Base-by-base conservation (phyloP, 352 stramenopile species). In the Plasmopara viticola region DNA sequence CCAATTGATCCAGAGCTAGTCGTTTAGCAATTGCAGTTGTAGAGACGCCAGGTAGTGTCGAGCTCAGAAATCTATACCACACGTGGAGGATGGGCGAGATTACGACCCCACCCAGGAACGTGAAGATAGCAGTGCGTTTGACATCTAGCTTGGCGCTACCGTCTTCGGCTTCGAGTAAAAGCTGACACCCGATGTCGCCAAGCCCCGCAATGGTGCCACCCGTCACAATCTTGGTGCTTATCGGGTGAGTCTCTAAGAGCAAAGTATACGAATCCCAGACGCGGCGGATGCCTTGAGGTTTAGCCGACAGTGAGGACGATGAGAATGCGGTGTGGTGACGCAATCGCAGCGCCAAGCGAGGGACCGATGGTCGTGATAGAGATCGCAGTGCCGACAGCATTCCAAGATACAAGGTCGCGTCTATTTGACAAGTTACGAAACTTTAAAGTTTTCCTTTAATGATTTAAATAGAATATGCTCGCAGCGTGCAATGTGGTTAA, bases 11-110 rank as follows among this genome's bases (percentile, higher is more conserved):
- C 43, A 91, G 46, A 34, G 68, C 74, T 34, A 93, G 62, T 8
- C 82, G 82, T 65, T 87, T 86, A 18, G 56, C 56, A n/a, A 90
- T 53, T 1, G 76, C 64, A 39, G 54, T 6, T 8, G 50, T 60
- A 10, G 65, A 56, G 4, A 72, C 38, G 5, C 78, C 80, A 0
- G 74, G 64, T 10, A 86, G 42, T 0, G 31, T 48, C 13, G 64
- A 46, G 29, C 70, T 57, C 18, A 94, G 53, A 44, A 91, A 75
- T 25, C 60, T 37, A 66, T 94, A 94, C 80, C 80, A 94, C 6
- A 75, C 66, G 56, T 94, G 83, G 40, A 94, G 62, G n/a, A 87
- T 60, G 14, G 83, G 83, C 48, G 80, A 75, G 44, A 93, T 72
- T 29, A 89, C 43, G 40, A 70, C 47, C 8, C 80, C 80, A 20